Percentiles rank a stretch among this genome's conserved stretches.
Evolutionary conservation across 2,329 filamentous ascomycete genomes (phyloP).

Genomic region (Diaporthe aspalathi): DNA sequence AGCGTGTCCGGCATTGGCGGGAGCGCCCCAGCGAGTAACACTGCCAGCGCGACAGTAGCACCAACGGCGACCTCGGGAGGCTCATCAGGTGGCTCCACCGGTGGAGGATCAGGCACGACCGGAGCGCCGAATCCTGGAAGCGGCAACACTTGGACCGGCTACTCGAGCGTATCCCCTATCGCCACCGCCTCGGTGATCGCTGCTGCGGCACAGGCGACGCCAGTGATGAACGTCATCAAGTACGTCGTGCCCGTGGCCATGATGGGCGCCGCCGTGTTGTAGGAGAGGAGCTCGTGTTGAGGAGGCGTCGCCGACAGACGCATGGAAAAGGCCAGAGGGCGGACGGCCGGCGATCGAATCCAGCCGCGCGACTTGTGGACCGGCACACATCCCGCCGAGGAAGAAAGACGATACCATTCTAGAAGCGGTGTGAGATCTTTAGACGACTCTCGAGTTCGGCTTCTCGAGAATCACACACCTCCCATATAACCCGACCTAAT

Average conservation of each 20-base stretch:
- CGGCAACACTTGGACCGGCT: slow-evolving; percentile 35
- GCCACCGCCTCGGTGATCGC: slow-evolving; percentile 37
- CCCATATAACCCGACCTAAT: slow-evolving; percentile 36
- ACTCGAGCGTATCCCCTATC: slow-evolving; percentile 35
- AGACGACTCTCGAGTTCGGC: slow-evolving; percentile 34
- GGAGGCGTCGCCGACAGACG: background rate
- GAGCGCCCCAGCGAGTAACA: too few species aligned
- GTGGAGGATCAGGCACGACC: slow-evolving; percentile 12
- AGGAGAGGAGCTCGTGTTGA: background rate
- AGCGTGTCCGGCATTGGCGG: slow-evolving; percentile 30
- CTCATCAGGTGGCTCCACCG: background rate
- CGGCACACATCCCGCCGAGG: slow-evolving; percentile 2
- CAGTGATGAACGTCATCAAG: slow-evolving; percentile 12
- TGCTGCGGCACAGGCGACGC: slow-evolving; percentile 31
- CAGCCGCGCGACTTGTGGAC: background rate
- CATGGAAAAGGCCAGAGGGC: background rate
- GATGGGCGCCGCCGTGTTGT: slow-evolving; percentile 33
- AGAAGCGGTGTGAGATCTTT: slow-evolving; percentile 25
- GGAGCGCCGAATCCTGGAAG: background rate
- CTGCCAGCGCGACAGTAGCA: slow-evolving; percentile 16
- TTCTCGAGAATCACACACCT: slow-evolving; percentile 30
- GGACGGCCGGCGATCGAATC: background rate
- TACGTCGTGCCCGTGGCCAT: slow-evolving; percentile 33
- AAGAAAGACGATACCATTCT: slow-evolving; percentile 13
- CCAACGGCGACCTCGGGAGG: slow-evolving; percentile 2